Base-by-base conservation (phyloP, 2,329 filamentous ascomycete genomes). In the Aspergillus phoenicis region DNA sequence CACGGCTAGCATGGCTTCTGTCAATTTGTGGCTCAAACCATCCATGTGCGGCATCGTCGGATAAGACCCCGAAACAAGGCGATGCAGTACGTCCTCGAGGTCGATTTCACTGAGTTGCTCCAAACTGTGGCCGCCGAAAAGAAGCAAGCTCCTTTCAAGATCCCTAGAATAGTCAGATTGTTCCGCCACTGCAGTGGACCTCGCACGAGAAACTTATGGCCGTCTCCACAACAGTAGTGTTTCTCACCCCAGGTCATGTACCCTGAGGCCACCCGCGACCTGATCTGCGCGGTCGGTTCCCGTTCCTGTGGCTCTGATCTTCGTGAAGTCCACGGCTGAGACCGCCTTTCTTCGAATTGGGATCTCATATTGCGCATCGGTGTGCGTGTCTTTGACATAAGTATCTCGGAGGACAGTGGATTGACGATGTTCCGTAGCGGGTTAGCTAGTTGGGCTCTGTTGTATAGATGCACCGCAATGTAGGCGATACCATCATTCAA, bases 231-330 rank as follows among this genome's bases (percentile, higher is more conserved):
- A 74, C 70, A 0, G 73, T 67, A 0, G 75, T 78, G 59, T 77
- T 76, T 36, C 68, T 64, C 33, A 75, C 63, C 0, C 75, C 75
- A 0, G 73, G 59, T 77, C 74, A 55, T 75, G 66, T 2, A 77
- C 63, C 5, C 71, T 67, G 6, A 77, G 63, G 10, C 73, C 75
- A 48, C 61, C 56, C 13, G 57, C 56, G 5, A 65, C 62, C 48
- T 71, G 70, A 39, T 74, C 69, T 2, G 64, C 65, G 11, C 61
- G 63, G 47, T 73, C 58, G 2, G 62, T 28, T 1, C 52, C 65
- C 15, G 51, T 24, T 1, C 52, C 45, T 20, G 64, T 60, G 2
- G 62, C 65, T 58, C 59, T 67, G 26, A 77, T 77, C 17, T 62
- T 58, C 28, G 69, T 71, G 24, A 77, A 59, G 33, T 73, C 71